These are phyloP conservation scores for Vitis rotundifolia DNA, from an alignment of 164 flowering plant genomes.

Conservation along the genomic window DNA sequence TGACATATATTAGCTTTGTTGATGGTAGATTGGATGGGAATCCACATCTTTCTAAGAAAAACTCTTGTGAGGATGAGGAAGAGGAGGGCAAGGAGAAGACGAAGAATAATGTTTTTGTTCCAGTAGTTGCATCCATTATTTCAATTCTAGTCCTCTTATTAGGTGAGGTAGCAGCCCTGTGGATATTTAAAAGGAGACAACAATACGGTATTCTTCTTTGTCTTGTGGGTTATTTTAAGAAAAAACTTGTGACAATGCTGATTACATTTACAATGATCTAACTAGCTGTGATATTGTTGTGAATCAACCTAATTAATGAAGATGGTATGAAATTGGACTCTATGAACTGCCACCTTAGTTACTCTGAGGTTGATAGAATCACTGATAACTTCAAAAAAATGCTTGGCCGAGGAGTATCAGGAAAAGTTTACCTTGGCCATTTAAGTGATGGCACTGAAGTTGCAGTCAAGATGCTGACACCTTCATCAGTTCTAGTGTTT, in stretches of 20 bases:
- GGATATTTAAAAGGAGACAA: slow-evolving; percentile 7
- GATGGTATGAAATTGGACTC: not conserved
- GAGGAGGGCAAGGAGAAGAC: not conserved
- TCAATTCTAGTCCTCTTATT: not conserved
- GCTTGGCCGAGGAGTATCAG: slow-evolving; percentile 53
- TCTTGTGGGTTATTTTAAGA: not conserved
- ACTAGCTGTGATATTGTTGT: too few relatives aligned
- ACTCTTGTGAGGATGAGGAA: slow-evolving; percentile 1
- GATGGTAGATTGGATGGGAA: slow-evolving; percentile 16
- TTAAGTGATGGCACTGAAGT: slow-evolving; percentile 29
- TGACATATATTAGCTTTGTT: not conserved
- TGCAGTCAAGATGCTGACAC: slow-evolving; percentile 31
- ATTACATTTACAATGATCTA: not conserved
- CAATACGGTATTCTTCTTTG: not conserved
- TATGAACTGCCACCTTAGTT: slow-evolving; percentile 29
- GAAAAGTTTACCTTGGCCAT: slow-evolving; percentile 42
- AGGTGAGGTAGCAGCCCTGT: not conserved
- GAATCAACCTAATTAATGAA: not conserved
- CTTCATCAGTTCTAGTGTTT: slow-evolving; percentile 19
- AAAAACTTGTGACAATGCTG: not conserved
- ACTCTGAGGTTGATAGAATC: slow-evolving; percentile 33
- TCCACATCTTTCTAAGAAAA: slow-evolving; percentile 19
- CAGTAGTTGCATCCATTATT: slow-evolving; percentile 5
- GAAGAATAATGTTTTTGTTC: slow-evolving; percentile 2
- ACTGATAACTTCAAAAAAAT: slow-evolving; percentile 36